Percentiles rank a stretch among this genome's conserved stretches.
Conservation (phyloP, 768 basidiomycete species). For the Gymnopilus dilepis region DNA sequence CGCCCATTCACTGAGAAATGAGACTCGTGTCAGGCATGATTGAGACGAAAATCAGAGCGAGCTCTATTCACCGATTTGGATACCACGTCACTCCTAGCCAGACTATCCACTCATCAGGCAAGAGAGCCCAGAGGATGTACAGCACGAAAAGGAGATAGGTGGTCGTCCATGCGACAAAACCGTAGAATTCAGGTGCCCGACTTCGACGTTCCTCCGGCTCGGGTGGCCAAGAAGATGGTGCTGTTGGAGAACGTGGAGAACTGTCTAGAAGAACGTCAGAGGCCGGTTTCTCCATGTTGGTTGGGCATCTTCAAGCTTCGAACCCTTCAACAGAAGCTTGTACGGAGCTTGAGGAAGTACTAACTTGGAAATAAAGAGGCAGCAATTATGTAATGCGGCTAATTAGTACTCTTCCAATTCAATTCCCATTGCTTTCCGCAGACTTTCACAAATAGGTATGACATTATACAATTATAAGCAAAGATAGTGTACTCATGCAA, state of each 20-base stretch:
- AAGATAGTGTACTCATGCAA: no score
- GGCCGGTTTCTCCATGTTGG: constrained; percentile 22
- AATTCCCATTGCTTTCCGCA: no score
- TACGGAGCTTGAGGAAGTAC: no score
- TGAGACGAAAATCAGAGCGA: not conserved
- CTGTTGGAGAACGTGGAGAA: constrained; percentile 29
- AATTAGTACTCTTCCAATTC: no score
- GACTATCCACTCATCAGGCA: constrained; percentile 73
- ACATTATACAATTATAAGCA: no score
- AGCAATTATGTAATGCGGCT: not conserved
- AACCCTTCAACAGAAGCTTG: no score
- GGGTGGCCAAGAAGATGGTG: constrained; percentile 32
- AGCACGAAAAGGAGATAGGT: constrained; percentile 73
- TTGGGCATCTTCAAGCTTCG: constrained; percentile 11
- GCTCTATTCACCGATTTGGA: constrained; percentile 70
- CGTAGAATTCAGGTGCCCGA: constrained; percentile 85
- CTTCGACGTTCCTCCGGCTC: constrained; percentile 51
- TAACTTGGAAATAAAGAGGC: no score
- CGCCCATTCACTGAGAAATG: constrained; percentile 75
- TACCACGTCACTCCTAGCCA: constrained; percentile 82
- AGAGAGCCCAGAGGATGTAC: constrained; percentile 80
- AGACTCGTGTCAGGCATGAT: constrained; percentile 2
- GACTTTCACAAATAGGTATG: no score
- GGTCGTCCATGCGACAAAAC: constrained; percentile 86
- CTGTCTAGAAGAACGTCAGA: constrained; percentile 27